Percentiles rank a stretch among this genome's conserved stretches.
Conservation (phyloP, 192 early-diverging fungal genomes). For the Podila epigama region DNA sequence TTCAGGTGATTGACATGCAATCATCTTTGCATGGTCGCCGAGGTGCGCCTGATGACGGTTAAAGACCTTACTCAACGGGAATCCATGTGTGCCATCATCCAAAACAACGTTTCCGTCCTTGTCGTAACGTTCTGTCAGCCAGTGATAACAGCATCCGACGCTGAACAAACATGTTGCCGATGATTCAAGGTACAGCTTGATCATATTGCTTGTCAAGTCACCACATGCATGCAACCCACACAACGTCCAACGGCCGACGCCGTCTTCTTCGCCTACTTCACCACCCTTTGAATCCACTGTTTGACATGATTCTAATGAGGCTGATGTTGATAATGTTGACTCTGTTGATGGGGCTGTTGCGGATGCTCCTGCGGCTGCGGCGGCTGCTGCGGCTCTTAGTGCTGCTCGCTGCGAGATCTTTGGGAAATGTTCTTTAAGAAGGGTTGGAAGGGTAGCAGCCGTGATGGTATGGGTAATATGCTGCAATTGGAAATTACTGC, state of each 20-base stretch:
- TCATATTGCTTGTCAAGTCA: slow-evolving; percentile 76
- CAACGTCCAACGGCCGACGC: slow-evolving; percentile 64
- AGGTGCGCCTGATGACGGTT: slow-evolving; percentile 44
- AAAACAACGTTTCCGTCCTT: slow-evolving; percentile 33
- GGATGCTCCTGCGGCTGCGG: background rate
- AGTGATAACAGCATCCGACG: slow-evolving; percentile 91
- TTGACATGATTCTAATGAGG: background rate
- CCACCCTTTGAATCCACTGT: background rate
- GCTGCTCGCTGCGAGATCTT: slow-evolving; percentile 9
- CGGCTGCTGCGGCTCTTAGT: background rate
- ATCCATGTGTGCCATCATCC: slow-evolving; percentile 33
- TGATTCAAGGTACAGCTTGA: slow-evolving; percentile 68
- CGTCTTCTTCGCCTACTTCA: slow-evolving; percentile 3
- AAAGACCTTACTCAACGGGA: slow-evolving; percentile 51
- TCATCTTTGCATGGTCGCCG: slow-evolving; percentile 69
- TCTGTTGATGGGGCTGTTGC: too few species aligned
- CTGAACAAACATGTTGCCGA: slow-evolving; percentile 64
- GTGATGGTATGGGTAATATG: slow-evolving; percentile 58
- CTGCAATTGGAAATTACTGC: slow-evolving; percentile 48
- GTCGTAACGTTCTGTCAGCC: slow-evolving; percentile 64
- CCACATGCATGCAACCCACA: slow-evolving; percentile 90
- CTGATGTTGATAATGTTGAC: too few species aligned
- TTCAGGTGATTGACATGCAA: slow-evolving; percentile 81
- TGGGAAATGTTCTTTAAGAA: slow-evolving; percentile 50
- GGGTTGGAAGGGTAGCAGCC: slow-evolving; percentile 47